A percentile compares a stretch with the other conserved stretches of the same genome.
Evolutionary conservation across 192 early-diverging fungal species (phyloP).

Genomic region (Chytriomyces confervae): DNA sequence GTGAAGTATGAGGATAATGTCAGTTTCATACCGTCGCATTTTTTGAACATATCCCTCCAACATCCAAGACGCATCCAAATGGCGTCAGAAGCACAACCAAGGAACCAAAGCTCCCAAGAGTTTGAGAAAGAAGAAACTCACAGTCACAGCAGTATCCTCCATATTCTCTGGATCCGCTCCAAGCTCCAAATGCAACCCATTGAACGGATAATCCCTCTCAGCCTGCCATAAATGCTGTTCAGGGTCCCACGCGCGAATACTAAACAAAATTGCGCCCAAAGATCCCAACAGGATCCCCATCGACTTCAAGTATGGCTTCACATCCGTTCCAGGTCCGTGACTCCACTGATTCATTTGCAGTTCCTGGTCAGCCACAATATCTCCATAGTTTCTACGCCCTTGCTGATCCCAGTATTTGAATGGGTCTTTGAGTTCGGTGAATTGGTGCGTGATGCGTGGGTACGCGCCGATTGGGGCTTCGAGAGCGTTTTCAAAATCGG

Average conservation of each 20-base stretch:
- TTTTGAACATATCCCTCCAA: neutral
- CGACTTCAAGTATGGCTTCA: conserved; percentile 31
- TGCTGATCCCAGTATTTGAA: conserved; percentile 64
- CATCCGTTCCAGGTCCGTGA: conserved; percentile 46
- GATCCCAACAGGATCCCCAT: conserved; percentile 28
- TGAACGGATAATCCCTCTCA: conserved; percentile 54
- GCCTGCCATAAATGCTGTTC: conserved; percentile 49
- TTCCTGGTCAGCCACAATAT: conserved; percentile 53
- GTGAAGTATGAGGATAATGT: neutral
- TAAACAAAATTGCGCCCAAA: conserved; percentile 26
- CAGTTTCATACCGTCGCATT: neutral
- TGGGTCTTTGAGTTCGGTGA: conserved; percentile 52
- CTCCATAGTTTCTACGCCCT: conserved; percentile 59
- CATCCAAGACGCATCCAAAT: neutral
- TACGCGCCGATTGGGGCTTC: conserved; percentile 57
- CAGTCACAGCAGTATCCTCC: conserved; percentile 41
- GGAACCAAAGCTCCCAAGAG: neutral
- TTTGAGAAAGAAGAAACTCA: conserved; percentile 9
- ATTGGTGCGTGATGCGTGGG: conserved; percentile 53
- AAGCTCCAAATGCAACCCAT: conserved; percentile 57
- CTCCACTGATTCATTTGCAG: conserved; percentile 50
- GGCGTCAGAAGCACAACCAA: neutral
- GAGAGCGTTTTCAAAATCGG: conserved; percentile 45
- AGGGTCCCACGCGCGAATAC: conserved; percentile 50
- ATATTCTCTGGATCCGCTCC: conserved; percentile 58